Evolutionary conservation across 345 rosid genomes (phyloP).

Genomic region (Luvunga scandens): DNA sequence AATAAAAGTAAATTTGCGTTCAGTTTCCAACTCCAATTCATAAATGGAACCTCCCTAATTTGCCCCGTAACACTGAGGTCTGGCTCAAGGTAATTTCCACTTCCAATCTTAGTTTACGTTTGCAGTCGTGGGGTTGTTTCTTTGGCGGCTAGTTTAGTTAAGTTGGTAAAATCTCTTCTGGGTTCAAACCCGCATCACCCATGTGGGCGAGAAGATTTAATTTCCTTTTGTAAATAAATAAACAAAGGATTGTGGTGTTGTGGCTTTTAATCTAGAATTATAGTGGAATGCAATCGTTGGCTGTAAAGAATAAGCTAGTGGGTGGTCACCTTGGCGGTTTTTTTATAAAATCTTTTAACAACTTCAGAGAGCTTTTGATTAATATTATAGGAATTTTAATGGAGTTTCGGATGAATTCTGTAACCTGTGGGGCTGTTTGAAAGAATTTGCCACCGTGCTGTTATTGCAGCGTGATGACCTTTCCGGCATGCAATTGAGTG

Average conservation of each 20-base stretch:
- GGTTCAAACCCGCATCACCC: too few relatives aligned
- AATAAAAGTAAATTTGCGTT: background rate
- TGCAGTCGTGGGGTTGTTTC: too few relatives aligned
- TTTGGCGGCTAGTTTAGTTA: too few relatives aligned
- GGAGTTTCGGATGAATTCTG: background rate
- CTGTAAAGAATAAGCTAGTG: too few relatives aligned
- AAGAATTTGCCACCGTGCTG: background rate
- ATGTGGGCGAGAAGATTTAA: too few relatives aligned
- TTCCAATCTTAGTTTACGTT: too few relatives aligned
- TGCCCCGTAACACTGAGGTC: constrained; percentile 70
- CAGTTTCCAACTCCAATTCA: constrained; percentile 90
- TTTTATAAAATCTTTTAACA: background rate
- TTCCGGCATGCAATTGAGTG: constrained; percentile 91
- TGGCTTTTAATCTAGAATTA: too few relatives aligned
- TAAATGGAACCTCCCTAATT: constrained; percentile 76
- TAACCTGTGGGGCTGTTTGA: background rate
- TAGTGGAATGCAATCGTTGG: too few relatives aligned
- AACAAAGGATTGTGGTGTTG: too few relatives aligned
- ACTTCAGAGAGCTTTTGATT: background rate
- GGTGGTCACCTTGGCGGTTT: background rate
- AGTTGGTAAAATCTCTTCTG: too few relatives aligned
- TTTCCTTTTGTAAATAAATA: too few relatives aligned
- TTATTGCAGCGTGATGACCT: constrained; percentile 69
- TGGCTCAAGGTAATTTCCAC: constrained; percentile 63
- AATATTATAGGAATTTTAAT: background rate